Conservation (phyloP, 805 yeast genomes). For the Metschnikowia lochheadii region DNA sequence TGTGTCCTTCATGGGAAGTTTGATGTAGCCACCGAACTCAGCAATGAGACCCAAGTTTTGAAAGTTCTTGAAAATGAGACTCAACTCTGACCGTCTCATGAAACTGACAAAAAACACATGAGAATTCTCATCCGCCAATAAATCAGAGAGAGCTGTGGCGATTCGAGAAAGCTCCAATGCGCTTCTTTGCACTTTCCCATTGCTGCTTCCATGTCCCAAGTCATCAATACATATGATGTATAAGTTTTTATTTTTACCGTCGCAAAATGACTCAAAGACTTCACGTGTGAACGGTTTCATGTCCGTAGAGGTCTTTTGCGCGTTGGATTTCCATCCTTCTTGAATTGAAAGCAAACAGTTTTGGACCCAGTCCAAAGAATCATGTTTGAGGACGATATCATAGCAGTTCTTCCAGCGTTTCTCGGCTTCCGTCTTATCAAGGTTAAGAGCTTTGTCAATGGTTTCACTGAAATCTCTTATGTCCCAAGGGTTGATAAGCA, state of each 20-base stretch:
- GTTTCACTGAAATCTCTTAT: slow-evolving; percentile 58
- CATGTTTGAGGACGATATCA: slow-evolving; percentile 58
- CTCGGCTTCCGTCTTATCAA: slow-evolving; percentile 56
- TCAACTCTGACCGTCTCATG: slow-evolving; percentile 59
- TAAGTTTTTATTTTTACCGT: slow-evolving; percentile 38
- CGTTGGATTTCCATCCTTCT: slow-evolving; percentile 35
- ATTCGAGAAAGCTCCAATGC: slow-evolving; percentile 40
- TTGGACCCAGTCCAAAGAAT: slow-evolving; percentile 71
- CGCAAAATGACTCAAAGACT: slow-evolving; percentile 31
- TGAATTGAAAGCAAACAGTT: slow-evolving; percentile 52
- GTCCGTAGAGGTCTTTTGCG: slow-evolving; percentile 22
- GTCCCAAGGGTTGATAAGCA: slow-evolving; percentile 91
- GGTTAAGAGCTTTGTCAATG: slow-evolving; percentile 60
- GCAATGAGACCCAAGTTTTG: slow-evolving; percentile 79
- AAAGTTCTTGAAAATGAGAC: slow-evolving; percentile 61
- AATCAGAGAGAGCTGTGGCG: slow-evolving; percentile 52
- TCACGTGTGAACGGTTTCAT: slow-evolving; percentile 30
- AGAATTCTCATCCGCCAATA: slow-evolving; percentile 55
- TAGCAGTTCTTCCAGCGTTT: slow-evolving; percentile 60
- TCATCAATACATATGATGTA: slow-evolving; percentile 51
- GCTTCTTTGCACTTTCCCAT: slow-evolving; percentile 9
- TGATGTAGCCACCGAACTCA: slow-evolving; percentile 83
- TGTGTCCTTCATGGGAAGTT: slow-evolving; percentile 42
- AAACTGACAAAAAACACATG: slow-evolving; percentile 69
- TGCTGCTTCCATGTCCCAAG: slow-evolving; percentile 25